phyloP scores from a whole-genome alignment of 768 basidiomycete species.

The Russula sp. region DNA sequence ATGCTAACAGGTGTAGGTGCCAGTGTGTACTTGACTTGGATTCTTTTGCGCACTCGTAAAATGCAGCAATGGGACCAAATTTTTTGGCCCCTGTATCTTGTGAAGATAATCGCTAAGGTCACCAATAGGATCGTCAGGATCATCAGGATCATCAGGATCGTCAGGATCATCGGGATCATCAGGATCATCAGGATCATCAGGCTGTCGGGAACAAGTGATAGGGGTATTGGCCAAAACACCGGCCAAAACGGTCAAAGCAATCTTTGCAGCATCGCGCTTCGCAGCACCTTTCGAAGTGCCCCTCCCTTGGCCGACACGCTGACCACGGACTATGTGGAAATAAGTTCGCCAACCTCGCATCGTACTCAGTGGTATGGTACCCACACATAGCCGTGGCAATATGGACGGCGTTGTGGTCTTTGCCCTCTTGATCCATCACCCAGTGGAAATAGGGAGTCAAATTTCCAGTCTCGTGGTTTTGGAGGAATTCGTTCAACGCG shows the following conservation, averaged over 20 bases:
- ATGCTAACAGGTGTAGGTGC: background rate
- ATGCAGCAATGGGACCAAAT: background rate
- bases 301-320: background rate
- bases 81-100: no score
- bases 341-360: background rate
- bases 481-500: background rate
- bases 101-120: constrained; percentile 6
- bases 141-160: no score
- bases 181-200: no score
- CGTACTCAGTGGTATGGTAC: background rate
- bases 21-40: background rate
- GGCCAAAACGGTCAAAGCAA: background rate
- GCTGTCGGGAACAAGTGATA: background rate
- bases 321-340: background rate
- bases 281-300: background rate
- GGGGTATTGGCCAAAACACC: no score
- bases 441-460: background rate
- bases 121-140: background rate
- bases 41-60: background rate
- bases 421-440: background rate
- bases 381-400: background rate
- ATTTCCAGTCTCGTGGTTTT: background rate
- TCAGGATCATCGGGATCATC: no score
- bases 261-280: background rate
- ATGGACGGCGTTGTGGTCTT: no score